Evolutionary conservation across 148 eudicot genomes (phyloP).

Genomic region (Dysphania ambrosioides): DNA sequence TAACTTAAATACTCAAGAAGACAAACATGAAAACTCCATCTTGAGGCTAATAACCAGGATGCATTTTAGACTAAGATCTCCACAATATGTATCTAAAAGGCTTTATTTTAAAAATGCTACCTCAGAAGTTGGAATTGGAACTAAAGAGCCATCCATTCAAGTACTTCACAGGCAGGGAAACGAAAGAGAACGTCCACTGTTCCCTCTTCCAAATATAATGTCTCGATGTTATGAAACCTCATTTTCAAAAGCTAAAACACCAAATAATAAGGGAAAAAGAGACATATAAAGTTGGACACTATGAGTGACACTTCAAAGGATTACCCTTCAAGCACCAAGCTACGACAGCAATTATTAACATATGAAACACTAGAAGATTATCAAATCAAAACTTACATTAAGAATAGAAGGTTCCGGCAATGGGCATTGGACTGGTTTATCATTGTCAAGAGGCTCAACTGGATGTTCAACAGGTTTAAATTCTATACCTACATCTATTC

Average conservation of each 20-base stretch:
- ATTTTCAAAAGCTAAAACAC: no score
- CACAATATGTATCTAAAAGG: no score
- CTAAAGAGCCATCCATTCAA: neutral
- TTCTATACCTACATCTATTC: constrained; percentile 60
- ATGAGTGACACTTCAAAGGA: no score
- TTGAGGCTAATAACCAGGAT: no score
- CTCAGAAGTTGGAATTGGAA: neutral
- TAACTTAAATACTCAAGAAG: neutral
- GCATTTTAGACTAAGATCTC: no score
- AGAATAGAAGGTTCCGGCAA: constrained; percentile 86
- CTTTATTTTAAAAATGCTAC: neutral
- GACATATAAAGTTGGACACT: no score
- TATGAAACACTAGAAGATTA: neutral
- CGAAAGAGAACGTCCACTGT: neutral
- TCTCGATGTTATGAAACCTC: no score
- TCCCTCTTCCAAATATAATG: no score
- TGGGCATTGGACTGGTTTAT: constrained; percentile 81
- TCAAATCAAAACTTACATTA: constrained; percentile 54
- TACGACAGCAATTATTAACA: neutral
- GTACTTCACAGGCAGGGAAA: neutral
- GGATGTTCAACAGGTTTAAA: constrained; percentile 92
- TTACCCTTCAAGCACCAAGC: no score
- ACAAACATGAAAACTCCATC: neutral
- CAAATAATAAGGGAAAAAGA: no score
- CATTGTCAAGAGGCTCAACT: constrained; percentile 66